Evolutionary conservation across 257 asterid species (phyloP).

Genomic region (Vinca minor): DNA sequence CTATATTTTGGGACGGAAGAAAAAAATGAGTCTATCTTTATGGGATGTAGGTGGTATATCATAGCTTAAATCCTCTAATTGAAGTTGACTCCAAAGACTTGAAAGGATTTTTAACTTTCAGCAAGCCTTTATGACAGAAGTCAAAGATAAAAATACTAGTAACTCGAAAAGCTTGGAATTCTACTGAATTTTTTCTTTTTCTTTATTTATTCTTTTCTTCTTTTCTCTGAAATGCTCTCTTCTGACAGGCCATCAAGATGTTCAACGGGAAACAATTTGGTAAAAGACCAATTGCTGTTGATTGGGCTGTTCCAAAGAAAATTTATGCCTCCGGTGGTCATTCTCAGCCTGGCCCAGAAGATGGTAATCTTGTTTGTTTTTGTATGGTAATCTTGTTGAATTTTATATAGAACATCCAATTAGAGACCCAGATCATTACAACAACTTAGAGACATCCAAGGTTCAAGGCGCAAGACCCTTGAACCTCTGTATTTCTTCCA

Average conservation of each 20-base stretch:
- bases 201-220: neutral
- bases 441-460: neutral
- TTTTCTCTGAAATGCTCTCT: conserved; percentile 5
- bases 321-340: conserved; percentile 51
- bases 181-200: neutral
- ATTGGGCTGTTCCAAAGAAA: conserved; percentile 84
- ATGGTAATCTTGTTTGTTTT: conserved; percentile 40
- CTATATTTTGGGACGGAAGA: no score
- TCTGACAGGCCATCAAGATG: conserved; percentile 62
- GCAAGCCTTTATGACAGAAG: neutral
- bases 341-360: conserved; percentile 34
- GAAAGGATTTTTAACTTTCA: neutral
- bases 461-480: neutral
- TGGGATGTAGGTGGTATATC: no score
- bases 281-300: conserved; percentile 82
- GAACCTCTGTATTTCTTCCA: neutral
- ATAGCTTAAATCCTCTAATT: neutral
- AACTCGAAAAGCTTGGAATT: neutral
- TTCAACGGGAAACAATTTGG: conserved; percentile 68
- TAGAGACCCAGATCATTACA: neutral
- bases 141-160: neutral
- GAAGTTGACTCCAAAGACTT: neutral
- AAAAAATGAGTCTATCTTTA: no score
- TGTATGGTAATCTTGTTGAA: neutral
- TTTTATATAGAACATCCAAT: neutral